Base-by-base conservation (phyloP, 1,139 yeast genomes). In the Kodamaea suecica region DNA sequence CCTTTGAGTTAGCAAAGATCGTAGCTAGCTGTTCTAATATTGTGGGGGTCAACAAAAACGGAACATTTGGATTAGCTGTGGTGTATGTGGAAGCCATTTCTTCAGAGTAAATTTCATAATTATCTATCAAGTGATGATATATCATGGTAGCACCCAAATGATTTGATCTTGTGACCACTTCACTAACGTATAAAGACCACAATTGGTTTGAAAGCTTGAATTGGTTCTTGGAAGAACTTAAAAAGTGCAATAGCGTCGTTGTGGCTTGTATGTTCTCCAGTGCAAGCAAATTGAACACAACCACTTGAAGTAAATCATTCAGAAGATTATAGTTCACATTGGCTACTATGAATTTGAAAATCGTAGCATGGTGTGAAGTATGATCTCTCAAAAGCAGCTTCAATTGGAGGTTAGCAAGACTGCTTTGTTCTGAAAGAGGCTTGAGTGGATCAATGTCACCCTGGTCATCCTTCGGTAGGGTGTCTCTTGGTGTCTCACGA, bases 81-180 rank as follows among this genome's bases (percentile, higher is more conserved):
- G 43, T 47, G 28, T 37, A 42, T 1, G 47, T 44, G 2, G 57
- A 50, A 27, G 46, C 33, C 3, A 43, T 40, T 6, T 47, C 40
- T 14, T 49, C 48, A 1, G 42, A 45, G 29, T 58, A 58, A 23
- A 45, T 43, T 13, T 27, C 23, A 31, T 47, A 34, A 27, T 59
- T 55, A 35, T 62, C 66, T 4, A 70, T 50, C 9, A 70, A 39
- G 30, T 64, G 61, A 41, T 69, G 72, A 41, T 57, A 68, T 0
- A 66, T 47, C 34, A 66, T 37, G 10, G 54, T 49, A 0, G 71
- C 67, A 0, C 73, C 71, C 10, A 55, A 45, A 29, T 61, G 50
- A 37, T 64, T 54, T 8, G 53, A 47, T 9, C 34, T 26, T n/a
- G 50, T 53, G 30, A 62, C 50, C 0, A 61, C 63, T 26, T 55